phyloP scores from a whole-genome alignment of 2,329 filamentous ascomycete species.

The Exophiala oligosperma region DNA sequence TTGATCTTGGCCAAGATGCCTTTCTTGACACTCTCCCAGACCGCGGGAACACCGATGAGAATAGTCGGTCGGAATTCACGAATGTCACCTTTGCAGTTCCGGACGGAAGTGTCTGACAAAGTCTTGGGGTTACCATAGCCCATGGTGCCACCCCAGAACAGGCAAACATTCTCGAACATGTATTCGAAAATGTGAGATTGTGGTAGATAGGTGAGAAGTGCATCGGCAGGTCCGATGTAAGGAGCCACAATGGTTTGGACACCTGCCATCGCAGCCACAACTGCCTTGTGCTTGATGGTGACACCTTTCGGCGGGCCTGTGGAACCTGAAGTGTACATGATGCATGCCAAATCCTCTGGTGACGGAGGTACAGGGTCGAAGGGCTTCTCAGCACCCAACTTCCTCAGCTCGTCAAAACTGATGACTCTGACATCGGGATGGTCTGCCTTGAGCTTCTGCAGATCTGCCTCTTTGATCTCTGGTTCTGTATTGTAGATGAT shows the following conservation, averaged over 20 bases:
- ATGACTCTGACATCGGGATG: conserved; percentile 52
- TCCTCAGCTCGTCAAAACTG: conserved; percentile 53
- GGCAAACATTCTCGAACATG: conserved; percentile 85
- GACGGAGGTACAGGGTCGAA: conserved; percentile 68
- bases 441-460: conserved; percentile 51
- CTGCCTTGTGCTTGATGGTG: conserved; percentile 73
- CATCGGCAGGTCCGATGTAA: conserved; percentile 74
- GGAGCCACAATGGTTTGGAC: conserved; percentile 75
- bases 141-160: conserved; percentile 88
- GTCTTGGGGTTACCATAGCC: conserved; percentile 92
- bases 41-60: conserved; percentile 89
- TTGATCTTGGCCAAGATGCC: conserved; percentile 81
- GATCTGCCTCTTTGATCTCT: conserved; percentile 48
- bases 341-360: conserved; percentile 73
- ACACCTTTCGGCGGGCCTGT: conserved; percentile 85
- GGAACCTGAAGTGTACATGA: conserved; percentile 77
- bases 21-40: conserved; percentile 98
- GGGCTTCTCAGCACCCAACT: conserved; percentile 61
- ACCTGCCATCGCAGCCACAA: conserved; percentile 81
- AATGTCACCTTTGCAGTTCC: conserved; percentile 91
- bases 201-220: conserved; percentile 85
- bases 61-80: conserved; percentile 86
- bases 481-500: conserved; percentile 57
- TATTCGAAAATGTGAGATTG: conserved; percentile 96
- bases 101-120: conserved; percentile 79